phyloP scores from a whole-genome alignment of 169 alveolate genomes.

The Babesia divergens region DNA sequence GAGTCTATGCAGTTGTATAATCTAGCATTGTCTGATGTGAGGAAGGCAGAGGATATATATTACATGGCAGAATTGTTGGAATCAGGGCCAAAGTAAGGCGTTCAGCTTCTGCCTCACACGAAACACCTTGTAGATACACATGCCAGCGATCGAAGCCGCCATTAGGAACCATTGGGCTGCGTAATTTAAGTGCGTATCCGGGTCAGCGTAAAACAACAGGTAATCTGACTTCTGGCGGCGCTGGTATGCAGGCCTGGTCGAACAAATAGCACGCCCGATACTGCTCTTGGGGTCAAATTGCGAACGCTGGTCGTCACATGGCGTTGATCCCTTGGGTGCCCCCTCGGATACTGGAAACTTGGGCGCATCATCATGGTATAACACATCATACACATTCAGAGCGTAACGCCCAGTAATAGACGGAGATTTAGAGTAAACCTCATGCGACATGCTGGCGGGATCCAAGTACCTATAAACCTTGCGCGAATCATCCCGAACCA shows the following conservation, averaged over 20 bases:
- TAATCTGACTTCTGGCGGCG: conserved; percentile 78
- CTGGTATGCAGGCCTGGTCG: conserved; percentile 62
- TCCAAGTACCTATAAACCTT: conserved; percentile 69
- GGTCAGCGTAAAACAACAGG: conserved; percentile 85
- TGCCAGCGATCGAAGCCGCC: conserved; percentile 65
- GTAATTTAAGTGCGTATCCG: conserved; percentile 85
- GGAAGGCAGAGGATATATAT: not conserved
- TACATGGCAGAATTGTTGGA: not conserved
- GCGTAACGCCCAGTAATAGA: conserved; percentile 53
- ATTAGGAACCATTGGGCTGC: conserved; percentile 86
- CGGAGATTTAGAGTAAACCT: conserved; percentile 62
- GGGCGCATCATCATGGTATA: conserved; percentile 75
- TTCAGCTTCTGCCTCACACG: conserved; percentile 14
- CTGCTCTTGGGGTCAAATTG: not conserved
- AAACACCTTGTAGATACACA: conserved; percentile 65
- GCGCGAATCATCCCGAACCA: conserved; percentile 43
- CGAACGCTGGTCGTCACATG: not conserved
- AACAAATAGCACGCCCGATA: conserved; percentile 1
- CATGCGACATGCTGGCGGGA: conserved; percentile 68
- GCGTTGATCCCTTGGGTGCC: too few relatives aligned
- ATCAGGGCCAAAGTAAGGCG: not conserved
- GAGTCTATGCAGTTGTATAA: not conserved
- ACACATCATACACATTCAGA: conserved; percentile 76
- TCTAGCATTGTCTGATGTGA: not conserved
- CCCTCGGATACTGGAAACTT: not conserved